phyloP scores from a whole-genome alignment of 768 basidiomycete genomes.

The Sistotremastrum suecicum region DNA sequence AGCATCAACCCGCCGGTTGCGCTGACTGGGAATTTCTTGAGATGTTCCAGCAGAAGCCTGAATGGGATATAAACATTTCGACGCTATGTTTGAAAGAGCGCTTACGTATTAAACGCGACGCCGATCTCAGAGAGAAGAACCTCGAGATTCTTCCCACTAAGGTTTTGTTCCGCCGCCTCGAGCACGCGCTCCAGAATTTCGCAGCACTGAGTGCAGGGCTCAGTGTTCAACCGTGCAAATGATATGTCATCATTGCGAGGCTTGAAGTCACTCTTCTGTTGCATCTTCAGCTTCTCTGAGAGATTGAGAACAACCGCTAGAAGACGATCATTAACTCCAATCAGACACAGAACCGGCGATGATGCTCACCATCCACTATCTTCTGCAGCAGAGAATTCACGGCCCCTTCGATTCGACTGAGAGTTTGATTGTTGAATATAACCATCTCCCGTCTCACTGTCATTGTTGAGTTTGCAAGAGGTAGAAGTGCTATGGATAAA shows the following conservation, averaged over 20 bases:
- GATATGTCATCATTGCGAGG: conserved; percentile 92
- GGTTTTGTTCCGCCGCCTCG: conserved; percentile 55
- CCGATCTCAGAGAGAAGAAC: conserved; percentile 89
- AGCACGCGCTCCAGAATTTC: conserved; percentile 72
- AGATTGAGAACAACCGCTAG: conserved; percentile 67
- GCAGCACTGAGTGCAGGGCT: conserved; percentile 79
- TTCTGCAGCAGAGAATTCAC: conserved; percentile 71
- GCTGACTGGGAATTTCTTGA: conserved; percentile 92
- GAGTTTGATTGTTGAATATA: conserved; percentile 78
- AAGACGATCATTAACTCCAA: not conserved
- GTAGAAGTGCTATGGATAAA: conserved; percentile 77
- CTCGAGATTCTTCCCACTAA: conserved; percentile 90
- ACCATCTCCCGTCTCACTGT: conserved; percentile 87
- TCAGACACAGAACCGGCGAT: not conserved
- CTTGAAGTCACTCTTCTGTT: conserved; percentile 95
- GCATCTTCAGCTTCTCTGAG: conserved; percentile 63
- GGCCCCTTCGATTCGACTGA: conserved; percentile 73
- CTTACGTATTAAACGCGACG: conserved; percentile 66
- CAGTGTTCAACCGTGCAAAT: conserved; percentile 88
- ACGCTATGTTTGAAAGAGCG: not conserved
- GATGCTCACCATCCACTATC: conserved; percentile 58
- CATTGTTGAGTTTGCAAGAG: conserved; percentile 73
- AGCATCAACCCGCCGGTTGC: conserved; percentile 96
- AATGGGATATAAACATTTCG: not conserved
- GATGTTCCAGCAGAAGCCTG: conserved; percentile 84